Evolutionary conservation across 306 rosid genomes (phyloP).

Genomic region (Canavalia gladiata): DNA sequence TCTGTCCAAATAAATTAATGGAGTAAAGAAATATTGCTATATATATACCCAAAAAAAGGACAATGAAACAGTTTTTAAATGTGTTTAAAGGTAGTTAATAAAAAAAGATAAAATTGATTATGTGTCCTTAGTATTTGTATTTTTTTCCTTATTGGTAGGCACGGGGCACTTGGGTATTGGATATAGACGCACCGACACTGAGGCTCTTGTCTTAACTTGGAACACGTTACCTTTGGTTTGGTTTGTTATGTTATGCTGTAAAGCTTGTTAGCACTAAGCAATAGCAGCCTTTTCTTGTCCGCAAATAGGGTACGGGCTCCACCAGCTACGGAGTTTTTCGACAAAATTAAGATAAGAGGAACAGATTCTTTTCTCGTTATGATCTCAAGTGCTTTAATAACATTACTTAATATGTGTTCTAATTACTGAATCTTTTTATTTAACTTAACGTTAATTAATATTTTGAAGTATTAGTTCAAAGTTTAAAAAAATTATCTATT

Average conservation of each 20-base stretch:
- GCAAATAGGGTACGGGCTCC: not conserved
- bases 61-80: too few relatives aligned
- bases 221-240: conserved; percentile 3
- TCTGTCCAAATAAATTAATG: too few relatives aligned
- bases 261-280: not conserved
- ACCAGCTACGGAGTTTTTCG: conserved; percentile 50
- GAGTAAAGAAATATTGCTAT: too few relatives aligned
- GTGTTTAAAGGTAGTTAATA: too few relatives aligned
- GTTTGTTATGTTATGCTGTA: conserved; percentile 22
- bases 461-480: too few relatives aligned
- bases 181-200: not conserved
- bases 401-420: too few relatives aligned
- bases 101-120: too few relatives aligned
- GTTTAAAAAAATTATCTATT: too few relatives aligned
- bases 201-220: not conserved
- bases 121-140: not conserved
- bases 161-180: not conserved
- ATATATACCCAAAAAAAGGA: too few relatives aligned
- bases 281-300: conserved; percentile 27
- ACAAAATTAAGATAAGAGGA: not conserved
- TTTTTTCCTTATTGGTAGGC: not conserved
- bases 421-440: too few relatives aligned
- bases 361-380: not conserved
- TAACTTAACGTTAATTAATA: too few relatives aligned
- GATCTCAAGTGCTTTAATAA: not conserved